These are phyloP conservation scores for Cladophialophora exuberans DNA, from an alignment of 2,329 filamentous ascomycete species.

Conservation along the genomic window DNA sequence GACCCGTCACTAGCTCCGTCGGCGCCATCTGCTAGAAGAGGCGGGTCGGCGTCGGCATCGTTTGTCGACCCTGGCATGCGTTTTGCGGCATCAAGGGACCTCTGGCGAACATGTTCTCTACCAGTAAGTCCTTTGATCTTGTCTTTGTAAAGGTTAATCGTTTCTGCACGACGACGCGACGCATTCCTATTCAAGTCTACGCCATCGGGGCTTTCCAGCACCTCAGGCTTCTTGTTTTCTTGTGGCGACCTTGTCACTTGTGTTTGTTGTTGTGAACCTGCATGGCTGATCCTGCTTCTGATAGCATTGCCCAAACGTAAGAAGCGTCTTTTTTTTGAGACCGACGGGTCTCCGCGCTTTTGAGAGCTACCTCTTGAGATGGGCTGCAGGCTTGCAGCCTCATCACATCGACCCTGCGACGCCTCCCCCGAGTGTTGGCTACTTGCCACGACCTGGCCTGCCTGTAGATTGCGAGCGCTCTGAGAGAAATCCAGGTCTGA, in stretches of 20 bases:
- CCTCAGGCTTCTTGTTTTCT: neutral
- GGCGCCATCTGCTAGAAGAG: slow-evolving; percentile 24
- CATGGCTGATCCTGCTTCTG: slow-evolving; percentile 11
- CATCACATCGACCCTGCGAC: neutral
- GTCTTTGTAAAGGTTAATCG: slow-evolving; percentile 23
- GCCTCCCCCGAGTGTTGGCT: neutral
- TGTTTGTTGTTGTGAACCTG: neutral
- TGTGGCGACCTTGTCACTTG: neutral
- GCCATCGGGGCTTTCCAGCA: neutral
- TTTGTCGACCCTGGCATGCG: neutral
- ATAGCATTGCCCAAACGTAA: slow-evolving; percentile 15
- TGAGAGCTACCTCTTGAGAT: neutral
- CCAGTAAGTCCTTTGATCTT: slow-evolving; percentile 26
- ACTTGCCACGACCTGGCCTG: slow-evolving; percentile 14
- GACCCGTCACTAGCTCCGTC: no score
- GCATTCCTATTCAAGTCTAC: slow-evolving; percentile 1
- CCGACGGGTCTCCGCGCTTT: neutral
- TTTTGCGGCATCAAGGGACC: slow-evolving; percentile 18
- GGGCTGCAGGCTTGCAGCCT: neutral
- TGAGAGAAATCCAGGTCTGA: slow-evolving; percentile 19
- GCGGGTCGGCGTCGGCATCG: slow-evolving; percentile 9
- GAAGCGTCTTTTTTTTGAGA: slow-evolving; percentile 14
- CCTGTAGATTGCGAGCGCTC: slow-evolving; percentile 19
- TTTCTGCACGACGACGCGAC: slow-evolving; percentile 17
- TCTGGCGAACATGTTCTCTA: slow-evolving; percentile 20